Evolutionary conservation across 306 rosid species (phyloP), one percentile per base, ranked within the genome.

Genomic region (Cicer cuneatum): DNA sequence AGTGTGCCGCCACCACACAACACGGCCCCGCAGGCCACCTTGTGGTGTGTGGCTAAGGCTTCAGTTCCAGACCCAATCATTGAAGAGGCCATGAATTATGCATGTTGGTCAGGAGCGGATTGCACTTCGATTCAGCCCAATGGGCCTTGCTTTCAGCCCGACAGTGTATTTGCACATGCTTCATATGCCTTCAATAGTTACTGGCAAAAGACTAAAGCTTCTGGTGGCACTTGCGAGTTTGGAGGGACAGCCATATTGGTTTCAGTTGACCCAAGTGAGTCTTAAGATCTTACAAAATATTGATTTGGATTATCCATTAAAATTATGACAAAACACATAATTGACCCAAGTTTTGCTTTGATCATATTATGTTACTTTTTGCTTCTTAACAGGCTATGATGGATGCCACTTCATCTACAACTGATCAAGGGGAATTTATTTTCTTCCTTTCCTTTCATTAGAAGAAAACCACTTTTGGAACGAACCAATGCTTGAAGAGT

Each of bases 41-140:
- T 87, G 5, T 94, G 99, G 99, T 94, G 99, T 58, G 99, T 94
- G 76, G 99, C 93, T 8, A 92, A 94, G 90, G 93, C 99, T 0
- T 67, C 99, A 6, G 99, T 92, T 52, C 99, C 99, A 0, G 99
- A 92, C 81, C 99, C 98, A 21, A 94, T 94, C 69, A 65, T 92
- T 47, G 83, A 87, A 80, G 99, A 94, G 75, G 99, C 99, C 8
- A 90, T 94, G 99, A 89, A 86, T 64, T 94, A 94, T 47, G 99
- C 98, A 1, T 94, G 99, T 24, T 91, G 90, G 76, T 87, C 96
- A 1, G 99, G 93, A 56, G 99, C 98, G 0, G 93, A 90, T 42
- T 94, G 99, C 8, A 68, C 14, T 40, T 78, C 98, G 1, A 81
- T 94, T 75, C 81, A 21, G 80, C 96, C 97, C 42, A 76, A 57